Evolutionary conservation across 1,139 yeast species (phyloP).

Genomic region (Scheffersomyces insectosa): DNA sequence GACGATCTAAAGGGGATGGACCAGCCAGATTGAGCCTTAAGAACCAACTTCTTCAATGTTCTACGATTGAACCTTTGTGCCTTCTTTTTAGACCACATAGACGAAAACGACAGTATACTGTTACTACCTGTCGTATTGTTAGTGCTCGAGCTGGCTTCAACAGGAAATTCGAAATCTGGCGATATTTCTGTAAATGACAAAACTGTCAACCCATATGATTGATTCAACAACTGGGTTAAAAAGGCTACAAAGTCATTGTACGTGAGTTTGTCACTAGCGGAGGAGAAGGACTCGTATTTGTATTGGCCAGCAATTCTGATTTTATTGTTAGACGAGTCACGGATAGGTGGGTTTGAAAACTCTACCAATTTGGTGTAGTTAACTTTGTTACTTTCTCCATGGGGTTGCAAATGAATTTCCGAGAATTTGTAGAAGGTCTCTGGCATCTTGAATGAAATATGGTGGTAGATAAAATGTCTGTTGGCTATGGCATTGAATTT

Average conservation of each 20-base stretch:
- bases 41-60: slow-evolving; percentile 20
- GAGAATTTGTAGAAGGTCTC: slow-evolving; percentile 34
- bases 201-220: slow-evolving; percentile 33
- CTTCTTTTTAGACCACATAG: slow-evolving; percentile 11
- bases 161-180: slow-evolving; percentile 47
- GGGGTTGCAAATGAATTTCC: slow-evolving; percentile 25
- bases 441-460: slow-evolving; percentile 26
- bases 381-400: slow-evolving; percentile 31
- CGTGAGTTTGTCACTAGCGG: slow-evolving; percentile 15
- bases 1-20: slow-evolving; percentile 42
- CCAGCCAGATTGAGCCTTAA: slow-evolving; percentile 52
- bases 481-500: slow-evolving; percentile 37
- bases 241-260: slow-evolving; percentile 29
- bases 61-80: slow-evolving; percentile 18
- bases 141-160: neutral
- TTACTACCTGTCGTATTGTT: neutral
- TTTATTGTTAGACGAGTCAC: slow-evolving; percentile 20
- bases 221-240: slow-evolving; percentile 25
- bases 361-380: slow-evolving; percentile 30
- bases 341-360: slow-evolving; percentile 38
- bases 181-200: slow-evolving; percentile 44
- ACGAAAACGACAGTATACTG: neutral
- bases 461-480: slow-evolving; percentile 36
- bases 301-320: slow-evolving; percentile 44
- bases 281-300: slow-evolving; percentile 26